These are phyloP conservation scores for Globisporangium spinosum DNA, from an alignment of 352 stramenopile species.

Conservation along the genomic window DNA sequence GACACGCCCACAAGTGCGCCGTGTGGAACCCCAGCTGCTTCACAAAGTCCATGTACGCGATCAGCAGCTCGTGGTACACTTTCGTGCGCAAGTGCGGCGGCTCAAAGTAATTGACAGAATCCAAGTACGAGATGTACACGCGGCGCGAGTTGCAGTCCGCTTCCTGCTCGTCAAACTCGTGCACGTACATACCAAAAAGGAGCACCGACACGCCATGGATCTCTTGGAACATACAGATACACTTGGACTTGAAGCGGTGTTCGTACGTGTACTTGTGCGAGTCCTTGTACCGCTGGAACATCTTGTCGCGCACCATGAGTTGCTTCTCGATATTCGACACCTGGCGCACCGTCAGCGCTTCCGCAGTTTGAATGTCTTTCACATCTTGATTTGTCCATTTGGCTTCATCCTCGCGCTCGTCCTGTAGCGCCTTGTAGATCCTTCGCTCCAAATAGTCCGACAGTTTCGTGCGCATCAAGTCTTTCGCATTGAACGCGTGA, in stretches of 20 bases:
- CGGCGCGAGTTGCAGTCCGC: slow-evolving; percentile 92
- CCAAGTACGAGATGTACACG: slow-evolving; percentile 99
- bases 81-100: slow-evolving; percentile 95
- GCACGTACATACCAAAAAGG: slow-evolving; percentile 99
- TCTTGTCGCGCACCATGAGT: slow-evolving; percentile 93
- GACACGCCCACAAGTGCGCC: slow-evolving; percentile 99
- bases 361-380: slow-evolving; percentile 89
- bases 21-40: slow-evolving; percentile 96
- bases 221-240: slow-evolving; percentile 99
- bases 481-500: slow-evolving; percentile 91
- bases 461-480: slow-evolving; percentile 93
- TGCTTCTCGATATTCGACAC: slow-evolving; percentile 96
- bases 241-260: slow-evolving; percentile 96
- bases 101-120: slow-evolving; percentile 99
- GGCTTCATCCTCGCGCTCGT: slow-evolving; percentile 84
- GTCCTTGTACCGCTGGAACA: slow-evolving; percentile 94
- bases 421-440: slow-evolving; percentile 86
- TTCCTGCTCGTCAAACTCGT: slow-evolving; percentile 98
- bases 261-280: slow-evolving; percentile 87
- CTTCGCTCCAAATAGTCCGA: slow-evolving; percentile 93
- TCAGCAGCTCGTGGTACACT: slow-evolving; percentile 98
- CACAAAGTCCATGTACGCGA: slow-evolving; percentile 98
- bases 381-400: slow-evolving; percentile 78
- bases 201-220: slow-evolving; percentile 99
- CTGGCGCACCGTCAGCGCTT: slow-evolving; percentile 91